Base-by-base conservation (phyloP, 306 rosid species). In the Clitoria ternatea region DNA sequence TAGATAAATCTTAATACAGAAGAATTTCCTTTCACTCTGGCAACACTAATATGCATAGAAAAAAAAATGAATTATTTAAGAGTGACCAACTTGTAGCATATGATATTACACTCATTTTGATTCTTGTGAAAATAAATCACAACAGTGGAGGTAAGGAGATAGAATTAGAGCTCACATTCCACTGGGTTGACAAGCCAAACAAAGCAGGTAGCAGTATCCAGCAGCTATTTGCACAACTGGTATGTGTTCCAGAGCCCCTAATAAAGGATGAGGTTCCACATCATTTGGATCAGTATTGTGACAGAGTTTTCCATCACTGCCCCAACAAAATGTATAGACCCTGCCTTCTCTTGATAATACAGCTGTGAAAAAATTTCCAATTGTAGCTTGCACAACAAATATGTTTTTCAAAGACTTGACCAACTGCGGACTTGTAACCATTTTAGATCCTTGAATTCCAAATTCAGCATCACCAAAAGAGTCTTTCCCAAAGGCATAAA, bases 201-300 rank as follows among this genome's bases (percentile, higher is more conserved):
- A 92, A 76, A 91, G 97, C 66, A 91, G 88, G 80, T 86, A 91
- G 85, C 96, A 91, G 79, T 86, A 91, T 53, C 97, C 97, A 45
- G 92, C 97, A 48, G 92, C 89, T 68, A 91, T 91, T 76, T 91
- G 97, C 11, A 88, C 97, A 44, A 91, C 90, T 14, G 97, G 90
- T 35, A 70, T 81, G 75, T 86, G 73, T 69, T 91, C 96, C 4
- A 91, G 87, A 12, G 87, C 90, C 26, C 97, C 97, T 81, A 83
- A 62, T 70, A 91, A 59, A 66, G 88, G 89, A 47, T 39, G 89
- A n/a, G 97, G 96, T 73, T 85, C 90, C 33, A 81, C 54, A 78
- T 91, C 97, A 42, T 50, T 78, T 24, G 84, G 83, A 59, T 91
- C 90, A 7, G 96, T 91, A 44, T 85, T 88, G 76, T 91, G 97